Base-by-base conservation (phyloP, 768 basidiomycete genomes). In the Podaxis sp. region DNA sequence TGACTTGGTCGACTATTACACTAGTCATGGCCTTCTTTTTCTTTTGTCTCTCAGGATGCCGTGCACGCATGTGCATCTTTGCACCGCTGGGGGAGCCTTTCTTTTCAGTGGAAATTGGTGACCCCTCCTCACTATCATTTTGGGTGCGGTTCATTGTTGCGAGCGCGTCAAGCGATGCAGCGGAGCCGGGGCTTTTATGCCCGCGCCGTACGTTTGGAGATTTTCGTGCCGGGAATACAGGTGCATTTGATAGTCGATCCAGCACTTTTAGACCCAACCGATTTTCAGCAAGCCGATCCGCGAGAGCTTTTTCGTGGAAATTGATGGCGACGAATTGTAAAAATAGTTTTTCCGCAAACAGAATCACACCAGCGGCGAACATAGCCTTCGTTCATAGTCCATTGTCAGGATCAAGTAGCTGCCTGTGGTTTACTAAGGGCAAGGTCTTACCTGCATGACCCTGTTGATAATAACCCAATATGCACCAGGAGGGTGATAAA, bases 261-360 rank as follows among this genome's bases (percentile, higher is more conserved):
- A 93, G 78, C 2, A 87, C 89, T 67, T 82, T 85, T 33, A 93
- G 76, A 8, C 87, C 91, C 40, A 88, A 74, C 36, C 81, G 81
- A 66, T 92, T 93, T 72, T 90, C 89, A 7, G 78, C 76, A 15
- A 92, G 74, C 40, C 90, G 86, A 59, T 92, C 90, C 10, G 88
- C 85, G 22, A 92, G 82, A 1, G 90, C 89, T 60, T 84, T 88
- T 65, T 85, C 81, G 71, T 93, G 90, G 71, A 93, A 93, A 66
- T 85, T 89, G 75, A 91, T 91, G 30, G 91, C 90, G 50, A 92
- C 85, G 64, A 87, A 86, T 67, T 87, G 89, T 36, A 93, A 72
- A 71, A 89, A 86, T 40, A 89, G 71, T 71, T 81, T 82, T 56
- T 83, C 80, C 6, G 71, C 71, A 8, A 82, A 73, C 17, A 82